Conservation (phyloP, 495 filamentous ascomycete species). For the Tuber brumale region DNA sequence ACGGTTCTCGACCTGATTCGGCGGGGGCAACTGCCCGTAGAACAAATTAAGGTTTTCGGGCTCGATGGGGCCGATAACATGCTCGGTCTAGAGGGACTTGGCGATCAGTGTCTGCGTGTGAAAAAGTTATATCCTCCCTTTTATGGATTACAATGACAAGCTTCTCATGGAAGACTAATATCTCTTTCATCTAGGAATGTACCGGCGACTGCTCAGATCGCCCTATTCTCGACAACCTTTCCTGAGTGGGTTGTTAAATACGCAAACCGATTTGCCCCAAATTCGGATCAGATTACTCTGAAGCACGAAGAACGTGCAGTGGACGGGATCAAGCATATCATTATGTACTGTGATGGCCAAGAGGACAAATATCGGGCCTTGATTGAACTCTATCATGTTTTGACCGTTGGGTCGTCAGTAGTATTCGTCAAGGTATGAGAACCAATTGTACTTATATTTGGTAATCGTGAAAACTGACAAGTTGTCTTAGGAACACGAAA, state of each 20-base stretch:
- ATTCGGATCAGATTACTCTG: constrained; percentile 80
- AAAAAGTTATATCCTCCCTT: constrained; percentile 56
- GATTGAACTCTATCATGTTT: constrained; percentile 84
- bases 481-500: constrained; percentile 61
- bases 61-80: too few species aligned
- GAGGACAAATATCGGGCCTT: constrained; percentile 79
- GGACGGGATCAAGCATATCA: constrained; percentile 93
- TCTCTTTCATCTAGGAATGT: constrained; percentile 8
- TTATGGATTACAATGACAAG: not conserved
- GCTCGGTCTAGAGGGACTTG: constrained; percentile 85
- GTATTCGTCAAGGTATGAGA: constrained; percentile 82
- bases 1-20: constrained; percentile 82
- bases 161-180: not conserved
- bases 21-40: constrained; percentile 58
- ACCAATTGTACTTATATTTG: constrained; percentile 19
- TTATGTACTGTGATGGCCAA: constrained; percentile 77
- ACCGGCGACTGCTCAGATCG: constrained; percentile 58
- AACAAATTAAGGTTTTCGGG: constrained; percentile 66
- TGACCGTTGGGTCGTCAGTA: constrained; percentile 93
- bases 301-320: constrained; percentile 87
- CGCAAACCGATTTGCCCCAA: constrained; percentile 70
- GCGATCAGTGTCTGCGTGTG: constrained; percentile 87
- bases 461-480: constrained; percentile 13
- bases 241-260: constrained; percentile 74
- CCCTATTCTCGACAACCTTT: constrained; percentile 96